These are phyloP conservation scores for Inonotus obliquus DNA, from an alignment of 1,284 basidiomycete species.

Conservation along the genomic window DNA sequence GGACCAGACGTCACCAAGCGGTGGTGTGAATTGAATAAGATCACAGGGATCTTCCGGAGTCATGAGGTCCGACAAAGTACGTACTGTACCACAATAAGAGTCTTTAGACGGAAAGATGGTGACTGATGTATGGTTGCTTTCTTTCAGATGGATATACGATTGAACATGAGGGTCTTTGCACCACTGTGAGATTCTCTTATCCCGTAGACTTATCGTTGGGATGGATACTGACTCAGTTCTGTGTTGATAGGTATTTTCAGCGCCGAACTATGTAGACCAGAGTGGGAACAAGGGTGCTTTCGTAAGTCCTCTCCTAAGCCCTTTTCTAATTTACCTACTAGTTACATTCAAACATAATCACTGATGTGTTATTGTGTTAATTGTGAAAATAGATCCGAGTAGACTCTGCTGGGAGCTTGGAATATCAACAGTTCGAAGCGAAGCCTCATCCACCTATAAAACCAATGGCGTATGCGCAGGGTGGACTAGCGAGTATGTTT, in stretches of 20 bases:
- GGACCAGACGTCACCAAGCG: slow-evolving; percentile 88
- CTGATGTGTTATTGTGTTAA: not conserved
- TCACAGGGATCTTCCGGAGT: slow-evolving; percentile 89
- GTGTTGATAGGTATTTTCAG: slow-evolving; percentile 63
- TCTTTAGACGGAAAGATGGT: not conserved
- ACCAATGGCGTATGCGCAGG: slow-evolving; percentile 85
- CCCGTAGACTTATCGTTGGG: not conserved
- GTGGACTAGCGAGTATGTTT: slow-evolving; percentile 60
- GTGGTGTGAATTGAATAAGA: slow-evolving; percentile 86
- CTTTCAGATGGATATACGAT: slow-evolving; percentile 76
- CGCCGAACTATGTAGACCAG: slow-evolving; percentile 83
- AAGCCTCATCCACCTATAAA: slow-evolving; percentile 85
- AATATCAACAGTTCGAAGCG: slow-evolving; percentile 84
- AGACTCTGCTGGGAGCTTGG: slow-evolving; percentile 68
- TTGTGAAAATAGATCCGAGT: slow-evolving; percentile 64
- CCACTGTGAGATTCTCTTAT: slow-evolving; percentile 54
- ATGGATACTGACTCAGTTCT: slow-evolving; percentile 15
- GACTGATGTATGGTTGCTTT: slow-evolving; percentile 2
- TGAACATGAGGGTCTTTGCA: slow-evolving; percentile 87
- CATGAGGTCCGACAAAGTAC: slow-evolving; percentile 95
- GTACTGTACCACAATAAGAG: slow-evolving; percentile 21
- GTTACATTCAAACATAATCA: slow-evolving; percentile 3
- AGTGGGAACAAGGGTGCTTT: slow-evolving; percentile 79
- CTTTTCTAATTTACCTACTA: not conserved
- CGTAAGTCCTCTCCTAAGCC: slow-evolving; percentile 55